These are phyloP conservation scores for Thymus quinquecostatus DNA, from an alignment of 257 asterid genomes.

Conservation along the genomic window DNA sequence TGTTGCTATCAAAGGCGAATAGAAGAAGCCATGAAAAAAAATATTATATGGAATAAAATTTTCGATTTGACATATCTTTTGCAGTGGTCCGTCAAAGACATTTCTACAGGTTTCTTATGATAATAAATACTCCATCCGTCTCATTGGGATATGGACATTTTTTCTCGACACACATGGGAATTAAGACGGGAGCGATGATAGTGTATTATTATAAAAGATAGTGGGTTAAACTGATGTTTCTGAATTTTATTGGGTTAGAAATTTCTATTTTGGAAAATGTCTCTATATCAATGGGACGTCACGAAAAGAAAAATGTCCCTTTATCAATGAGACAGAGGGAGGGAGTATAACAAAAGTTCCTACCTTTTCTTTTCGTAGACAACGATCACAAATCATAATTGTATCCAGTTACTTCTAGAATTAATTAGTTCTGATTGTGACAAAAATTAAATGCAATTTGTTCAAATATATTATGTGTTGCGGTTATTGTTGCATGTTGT, in stretches of 20 bases:
- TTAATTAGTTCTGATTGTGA: neutral
- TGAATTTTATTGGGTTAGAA: no score
- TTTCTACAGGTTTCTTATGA: constrained; percentile 20
- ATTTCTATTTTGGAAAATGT: no score
- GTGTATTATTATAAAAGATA: no score
- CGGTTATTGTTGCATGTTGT: neutral
- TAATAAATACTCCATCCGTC: neutral
- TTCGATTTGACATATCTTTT: neutral
- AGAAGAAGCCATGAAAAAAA: neutral
- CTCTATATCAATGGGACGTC: no score
- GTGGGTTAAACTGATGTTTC: no score
- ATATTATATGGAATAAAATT: neutral
- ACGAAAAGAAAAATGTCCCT: no score
- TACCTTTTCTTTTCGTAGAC: neutral
- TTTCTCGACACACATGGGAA: no score
- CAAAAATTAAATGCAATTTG: neutral
- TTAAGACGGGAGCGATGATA: no score
- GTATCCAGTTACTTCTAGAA: neutral
- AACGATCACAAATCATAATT: neutral
- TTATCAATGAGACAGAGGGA: no score
- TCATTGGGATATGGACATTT: no score
- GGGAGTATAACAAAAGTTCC: neutral
- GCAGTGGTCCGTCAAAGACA: constrained; percentile 12
- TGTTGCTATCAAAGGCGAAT: neutral
- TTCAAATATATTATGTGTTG: neutral